These are phyloP conservation scores for Thermothielavioides terrestris DNA, from an alignment of 495 filamentous ascomycete genomes.

Conservation along the genomic window DNA sequence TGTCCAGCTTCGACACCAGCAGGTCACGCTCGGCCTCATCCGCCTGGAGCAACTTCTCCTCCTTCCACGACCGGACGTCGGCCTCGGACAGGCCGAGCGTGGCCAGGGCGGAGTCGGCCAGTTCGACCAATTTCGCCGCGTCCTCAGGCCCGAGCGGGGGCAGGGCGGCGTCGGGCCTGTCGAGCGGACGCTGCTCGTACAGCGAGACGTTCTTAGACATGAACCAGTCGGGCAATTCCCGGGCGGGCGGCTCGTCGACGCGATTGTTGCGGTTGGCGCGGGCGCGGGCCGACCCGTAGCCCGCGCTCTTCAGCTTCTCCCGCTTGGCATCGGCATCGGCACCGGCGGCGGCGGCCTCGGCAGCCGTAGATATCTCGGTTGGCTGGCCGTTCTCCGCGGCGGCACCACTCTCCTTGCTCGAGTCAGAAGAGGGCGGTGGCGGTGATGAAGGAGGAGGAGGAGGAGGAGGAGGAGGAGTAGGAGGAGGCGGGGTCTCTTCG, in stretches of 20 bases:
- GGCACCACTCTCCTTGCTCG: not conserved
- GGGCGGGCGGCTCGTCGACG: constrained; percentile 34
- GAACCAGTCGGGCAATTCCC: constrained; percentile 40
- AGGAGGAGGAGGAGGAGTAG: no score
- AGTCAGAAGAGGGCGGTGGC: no score
- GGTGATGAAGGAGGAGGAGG: no score
- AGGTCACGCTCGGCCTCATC: not conserved
- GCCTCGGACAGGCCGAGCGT: constrained; percentile 5
- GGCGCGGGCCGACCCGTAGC: constrained; percentile 30
- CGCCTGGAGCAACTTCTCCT: not conserved
- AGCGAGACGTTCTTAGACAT: constrained; percentile 21
- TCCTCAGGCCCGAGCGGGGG: constrained; percentile 10
- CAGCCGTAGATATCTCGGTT: not conserved
- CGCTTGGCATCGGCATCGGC: constrained; percentile 5
- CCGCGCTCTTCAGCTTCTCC: constrained; percentile 14
- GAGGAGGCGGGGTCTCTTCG: not conserved
- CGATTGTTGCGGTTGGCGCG: constrained; percentile 30
- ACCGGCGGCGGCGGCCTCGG: not conserved
- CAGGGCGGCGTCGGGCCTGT: constrained; percentile 4
- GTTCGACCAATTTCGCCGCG: no score
- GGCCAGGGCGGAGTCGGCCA: no score
- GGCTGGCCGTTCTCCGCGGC: not conserved
- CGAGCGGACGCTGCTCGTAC: constrained; percentile 18
- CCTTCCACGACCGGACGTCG: constrained; percentile 10
- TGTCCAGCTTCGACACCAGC: not conserved